Conservation (phyloP, 1,139 yeast genomes). For the Candida buenavistaensis region DNA sequence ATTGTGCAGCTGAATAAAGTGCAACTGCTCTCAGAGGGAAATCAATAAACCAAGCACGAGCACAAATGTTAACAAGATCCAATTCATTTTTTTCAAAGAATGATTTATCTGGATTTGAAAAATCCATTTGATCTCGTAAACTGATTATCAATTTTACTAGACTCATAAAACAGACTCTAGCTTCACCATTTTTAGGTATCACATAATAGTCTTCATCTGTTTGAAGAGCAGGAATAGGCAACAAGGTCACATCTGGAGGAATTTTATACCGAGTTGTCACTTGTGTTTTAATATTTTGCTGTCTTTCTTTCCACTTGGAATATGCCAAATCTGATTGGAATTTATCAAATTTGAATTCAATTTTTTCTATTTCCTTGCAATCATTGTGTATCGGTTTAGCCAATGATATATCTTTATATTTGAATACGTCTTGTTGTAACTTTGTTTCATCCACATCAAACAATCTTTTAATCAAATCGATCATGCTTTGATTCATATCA, state of each 20-base stretch:
- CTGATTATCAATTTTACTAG: constrained; percentile 13
- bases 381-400: constrained; percentile 48
- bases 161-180: constrained; percentile 6
- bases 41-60: constrained; percentile 64
- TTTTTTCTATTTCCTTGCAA: constrained; percentile 25
- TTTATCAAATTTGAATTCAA: background rate
- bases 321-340: constrained; percentile 45
- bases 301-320: constrained; percentile 54
- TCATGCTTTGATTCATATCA: constrained; percentile 48
- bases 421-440: constrained; percentile 52
- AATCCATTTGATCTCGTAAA: constrained; percentile 17
- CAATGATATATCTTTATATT: constrained; percentile 41
- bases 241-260: constrained; percentile 32
- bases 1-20: constrained; percentile 54
- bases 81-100: constrained; percentile 39
- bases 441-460: constrained; percentile 41
- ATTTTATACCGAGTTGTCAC: constrained; percentile 42
- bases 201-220: constrained; percentile 38
- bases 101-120: constrained; percentile 18
- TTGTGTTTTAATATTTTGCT: constrained; percentile 36
- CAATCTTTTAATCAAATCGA: constrained; percentile 36
- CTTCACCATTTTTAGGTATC: constrained; percentile 31
- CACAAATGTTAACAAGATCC: constrained; percentile 44
- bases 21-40: constrained; percentile 52
- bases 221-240: constrained; percentile 31